These are phyloP conservation scores for Meyerozyma sp. DNA, from an alignment of 1,139 yeast genomes.

Conservation along the genomic window DNA sequence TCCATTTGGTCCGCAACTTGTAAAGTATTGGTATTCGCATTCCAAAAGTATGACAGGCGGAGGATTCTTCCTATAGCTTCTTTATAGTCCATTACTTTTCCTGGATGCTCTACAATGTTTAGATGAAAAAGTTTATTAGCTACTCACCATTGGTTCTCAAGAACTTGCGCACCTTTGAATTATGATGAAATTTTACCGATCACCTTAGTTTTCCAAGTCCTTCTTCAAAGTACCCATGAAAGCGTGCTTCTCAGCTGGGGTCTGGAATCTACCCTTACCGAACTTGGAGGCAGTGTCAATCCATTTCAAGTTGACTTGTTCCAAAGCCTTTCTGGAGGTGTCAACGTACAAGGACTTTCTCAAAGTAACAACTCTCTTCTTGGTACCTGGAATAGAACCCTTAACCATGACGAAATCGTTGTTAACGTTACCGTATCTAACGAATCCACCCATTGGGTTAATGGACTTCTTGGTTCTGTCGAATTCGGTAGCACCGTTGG, in stretches of 20 bases:
- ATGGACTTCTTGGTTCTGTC: constrained; percentile 99
- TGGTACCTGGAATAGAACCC: constrained; percentile 99
- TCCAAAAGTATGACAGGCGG: no score
- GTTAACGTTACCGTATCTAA: constrained; percentile 96
- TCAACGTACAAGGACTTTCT: constrained; percentile 98
- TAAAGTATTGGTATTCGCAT: no score
- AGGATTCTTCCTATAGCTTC: no score
- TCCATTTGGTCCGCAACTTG: no score
- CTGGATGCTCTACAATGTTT: no score
- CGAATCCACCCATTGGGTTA: constrained; percentile 99
- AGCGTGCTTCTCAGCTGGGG: constrained; percentile 99
- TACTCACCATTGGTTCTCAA: no score
- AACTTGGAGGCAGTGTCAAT: constrained; percentile 99
- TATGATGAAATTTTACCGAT: neutral
- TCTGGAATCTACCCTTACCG: constrained; percentile 99
- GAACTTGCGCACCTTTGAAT: neutral
- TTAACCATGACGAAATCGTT: constrained; percentile 96
- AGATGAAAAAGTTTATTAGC: no score
- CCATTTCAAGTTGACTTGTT: constrained; percentile 97
- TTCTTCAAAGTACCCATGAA: constrained; percentile 99
- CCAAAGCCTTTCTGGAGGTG: constrained; percentile 97
- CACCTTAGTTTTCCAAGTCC: constrained; percentile 47
- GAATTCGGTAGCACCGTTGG: constrained; percentile 92
- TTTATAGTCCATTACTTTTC: no score
- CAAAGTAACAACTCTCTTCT: constrained; percentile 98